Percentiles rank a stretch among this genome's conserved stretches.
Conservation (phyloP, 2,329 filamentous ascomycete species). For the Plenodomus biglobosus region DNA sequence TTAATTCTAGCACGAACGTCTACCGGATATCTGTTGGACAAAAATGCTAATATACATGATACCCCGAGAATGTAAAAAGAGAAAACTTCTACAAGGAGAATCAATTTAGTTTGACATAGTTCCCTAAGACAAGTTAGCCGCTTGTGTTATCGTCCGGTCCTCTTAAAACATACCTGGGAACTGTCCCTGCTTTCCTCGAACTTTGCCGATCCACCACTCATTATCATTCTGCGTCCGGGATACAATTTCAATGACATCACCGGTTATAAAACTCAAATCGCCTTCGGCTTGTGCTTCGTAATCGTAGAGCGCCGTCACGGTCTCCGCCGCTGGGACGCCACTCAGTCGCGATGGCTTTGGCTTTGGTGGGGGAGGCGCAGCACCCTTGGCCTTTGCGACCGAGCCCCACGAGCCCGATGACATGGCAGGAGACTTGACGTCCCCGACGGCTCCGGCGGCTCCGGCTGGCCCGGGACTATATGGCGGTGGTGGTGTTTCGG, state of each 20-base stretch:
- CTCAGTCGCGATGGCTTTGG: slow-evolving; percentile 72
- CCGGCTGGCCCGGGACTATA: slow-evolving; percentile 41
- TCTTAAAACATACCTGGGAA: slow-evolving; percentile 75
- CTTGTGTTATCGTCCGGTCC: not conserved
- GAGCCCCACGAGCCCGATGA: slow-evolving; percentile 47
- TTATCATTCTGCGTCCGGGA: slow-evolving; percentile 84
- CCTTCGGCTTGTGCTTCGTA: slow-evolving; percentile 95
- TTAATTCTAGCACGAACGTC: not conserved
- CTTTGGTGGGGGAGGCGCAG: slow-evolving; percentile 54
- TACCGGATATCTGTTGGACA: not conserved
- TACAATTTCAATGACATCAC: slow-evolving; percentile 88
- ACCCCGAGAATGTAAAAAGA: slow-evolving; percentile 3
- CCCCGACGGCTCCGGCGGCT: slow-evolving; percentile 9
- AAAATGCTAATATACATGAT: not conserved
- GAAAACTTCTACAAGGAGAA: slow-evolving; percentile 2
- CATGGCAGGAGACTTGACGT: slow-evolving; percentile 30
- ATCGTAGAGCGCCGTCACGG: slow-evolving; percentile 88
- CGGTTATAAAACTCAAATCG: slow-evolving; percentile 85
- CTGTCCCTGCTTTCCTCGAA: slow-evolving; percentile 80
- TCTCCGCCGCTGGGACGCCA: slow-evolving; percentile 67
- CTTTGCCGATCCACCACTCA: slow-evolving; percentile 92
- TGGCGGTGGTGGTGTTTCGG: slow-evolving; percentile 45
- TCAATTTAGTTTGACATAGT: slow-evolving; percentile 48
- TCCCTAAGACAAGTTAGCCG: slow-evolving; percentile 41
- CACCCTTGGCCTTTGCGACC: slow-evolving; percentile 52